A percentile compares a stretch with the other conserved stretches of the same genome.
These are phyloP conservation scores for Chrysanthemum lavandulifolium DNA, from an alignment of 129 eudicot genomes.

Conservation along the genomic window DNA sequence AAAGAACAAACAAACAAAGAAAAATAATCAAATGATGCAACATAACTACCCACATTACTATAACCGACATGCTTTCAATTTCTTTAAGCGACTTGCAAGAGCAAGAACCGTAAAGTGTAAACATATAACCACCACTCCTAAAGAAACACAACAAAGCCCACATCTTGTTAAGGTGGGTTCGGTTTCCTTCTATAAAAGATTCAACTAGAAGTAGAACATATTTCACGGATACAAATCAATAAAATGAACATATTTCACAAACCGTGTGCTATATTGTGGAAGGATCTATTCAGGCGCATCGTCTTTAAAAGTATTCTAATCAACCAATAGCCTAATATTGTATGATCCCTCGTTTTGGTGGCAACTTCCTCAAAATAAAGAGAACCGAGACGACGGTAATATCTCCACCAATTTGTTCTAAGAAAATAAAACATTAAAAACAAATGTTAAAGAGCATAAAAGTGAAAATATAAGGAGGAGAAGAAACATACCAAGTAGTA, in stretches of 20 bases:
- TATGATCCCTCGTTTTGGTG: constrained; percentile 84
- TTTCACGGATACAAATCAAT: constrained; percentile 15
- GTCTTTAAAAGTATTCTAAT: constrained; percentile 5
- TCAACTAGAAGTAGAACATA: no score
- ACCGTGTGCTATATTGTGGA: not conserved
- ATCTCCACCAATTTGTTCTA: constrained; percentile 97
- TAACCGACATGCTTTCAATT: not conserved
- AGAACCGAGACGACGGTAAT: constrained; percentile 74
- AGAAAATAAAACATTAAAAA: not conserved
- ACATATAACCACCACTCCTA: not conserved
- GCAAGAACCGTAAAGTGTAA: no score
- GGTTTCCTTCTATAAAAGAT: no score
- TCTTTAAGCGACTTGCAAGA: not conserved
- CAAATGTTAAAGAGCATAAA: not conserved
- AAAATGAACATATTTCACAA: constrained; percentile 17
- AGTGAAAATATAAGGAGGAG: not conserved
- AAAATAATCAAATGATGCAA: not conserved
- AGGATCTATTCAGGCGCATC: no score
- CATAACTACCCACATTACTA: not conserved
- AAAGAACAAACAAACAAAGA: not conserved
- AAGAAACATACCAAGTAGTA: constrained; percentile 65
- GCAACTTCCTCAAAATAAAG: constrained; percentile 84
- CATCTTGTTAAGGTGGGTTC: no score
- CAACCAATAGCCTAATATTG: constrained; percentile 59
- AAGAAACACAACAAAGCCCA: not conserved